These are phyloP conservation scores for Hebeloma cylindrosporum DNA, from an alignment of 768 basidiomycete species.

Conservation along the genomic window DNA sequence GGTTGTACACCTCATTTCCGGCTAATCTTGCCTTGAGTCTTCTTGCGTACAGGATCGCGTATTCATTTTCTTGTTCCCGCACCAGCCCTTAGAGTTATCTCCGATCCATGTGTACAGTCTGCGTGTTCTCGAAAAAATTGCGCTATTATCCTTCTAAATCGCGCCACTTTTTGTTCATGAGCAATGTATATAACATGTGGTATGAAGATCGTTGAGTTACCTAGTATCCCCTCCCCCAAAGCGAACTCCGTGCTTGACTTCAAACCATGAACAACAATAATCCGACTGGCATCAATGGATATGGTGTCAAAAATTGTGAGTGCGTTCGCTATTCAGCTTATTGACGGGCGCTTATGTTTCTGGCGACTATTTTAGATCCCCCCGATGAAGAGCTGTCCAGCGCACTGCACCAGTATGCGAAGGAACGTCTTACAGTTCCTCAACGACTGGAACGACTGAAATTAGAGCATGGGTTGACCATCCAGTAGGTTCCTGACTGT, in stretches of 20 bases:
- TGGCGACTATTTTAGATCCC: slow-evolving; percentile 13
- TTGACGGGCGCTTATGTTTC: neutral
- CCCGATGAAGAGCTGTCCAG: slow-evolving; percentile 11
- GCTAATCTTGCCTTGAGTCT: slow-evolving; percentile 2
- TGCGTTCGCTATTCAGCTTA: neutral
- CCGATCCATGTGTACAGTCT: too few relatives aligned
- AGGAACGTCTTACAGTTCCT: slow-evolving; percentile 13
- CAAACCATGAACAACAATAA: slow-evolving; percentile 12
- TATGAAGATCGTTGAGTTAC: too few relatives aligned
- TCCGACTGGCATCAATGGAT: slow-evolving; percentile 17
- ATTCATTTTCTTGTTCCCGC: too few relatives aligned
- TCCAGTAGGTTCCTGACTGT: slow-evolving; percentile 11
- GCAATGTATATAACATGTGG: too few relatives aligned
- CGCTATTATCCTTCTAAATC: neutral
- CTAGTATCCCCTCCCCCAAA: too few relatives aligned
- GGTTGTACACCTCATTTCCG: neutral
- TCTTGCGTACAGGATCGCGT: too few relatives aligned
- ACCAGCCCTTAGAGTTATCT: too few relatives aligned
- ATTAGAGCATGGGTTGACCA: slow-evolving; percentile 3
- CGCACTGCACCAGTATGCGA: slow-evolving; percentile 17
- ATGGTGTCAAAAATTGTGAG: slow-evolving; percentile 19
- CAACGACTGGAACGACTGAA: slow-evolving; percentile 6
- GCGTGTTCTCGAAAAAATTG: neutral
- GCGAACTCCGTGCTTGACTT: too few relatives aligned
- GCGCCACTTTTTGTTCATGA: neutral